Evolutionary conservation across 2,329 filamentous ascomycete species (phyloP), one percentile per base, ranked within the genome.

Genomic region (Pseudofabraea citricarpa): DNA sequence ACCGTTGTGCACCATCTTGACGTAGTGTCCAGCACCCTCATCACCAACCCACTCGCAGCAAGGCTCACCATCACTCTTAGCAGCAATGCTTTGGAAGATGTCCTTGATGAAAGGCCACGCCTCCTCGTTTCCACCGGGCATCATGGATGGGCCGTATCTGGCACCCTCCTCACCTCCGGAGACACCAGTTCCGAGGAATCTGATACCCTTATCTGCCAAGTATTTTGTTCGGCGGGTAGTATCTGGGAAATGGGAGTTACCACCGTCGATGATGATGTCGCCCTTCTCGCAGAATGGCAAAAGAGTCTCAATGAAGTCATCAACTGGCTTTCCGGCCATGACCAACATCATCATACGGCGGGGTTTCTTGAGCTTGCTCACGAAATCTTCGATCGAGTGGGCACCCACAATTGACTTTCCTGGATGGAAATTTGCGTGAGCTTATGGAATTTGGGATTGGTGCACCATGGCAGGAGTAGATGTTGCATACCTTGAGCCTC

Each of bases 1-100:
- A 81, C 93, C 93, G 75, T 98, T 98, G 85, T 98, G 93, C 53
- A 98, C 93, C 93, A 98, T 98, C 87, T 98, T 98, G 78, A 98
- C 91, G 79, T 96, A 98, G 84, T 98, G 93, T 61, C 93, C 93
- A 73, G 93, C 88, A 82, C 93, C 93, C 72, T 97, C 90, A 73
- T 97, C 93, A 75, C 93, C 93, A 62, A 98, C 93, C 93, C 93
- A 98, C 73, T 98, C 93, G 67, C 93, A 98, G 83, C 93, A 98
- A 56, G 93, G 75, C 80, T 98, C 93, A 62, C 84, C 85, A 64
- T 96, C 91, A 70, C 87, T 94, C 83, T 98, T 97, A 70, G 93
- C 93, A 53, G 93, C 81, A 67, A 98, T 95, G 75, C 82, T 82
- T 77, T 98, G 93, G 80, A 98, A 95, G 65, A 98, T 87, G 63